Evolutionary conservation across 208 protist species (phyloP).

Genomic region (Entamoeba histolytica): DNA sequence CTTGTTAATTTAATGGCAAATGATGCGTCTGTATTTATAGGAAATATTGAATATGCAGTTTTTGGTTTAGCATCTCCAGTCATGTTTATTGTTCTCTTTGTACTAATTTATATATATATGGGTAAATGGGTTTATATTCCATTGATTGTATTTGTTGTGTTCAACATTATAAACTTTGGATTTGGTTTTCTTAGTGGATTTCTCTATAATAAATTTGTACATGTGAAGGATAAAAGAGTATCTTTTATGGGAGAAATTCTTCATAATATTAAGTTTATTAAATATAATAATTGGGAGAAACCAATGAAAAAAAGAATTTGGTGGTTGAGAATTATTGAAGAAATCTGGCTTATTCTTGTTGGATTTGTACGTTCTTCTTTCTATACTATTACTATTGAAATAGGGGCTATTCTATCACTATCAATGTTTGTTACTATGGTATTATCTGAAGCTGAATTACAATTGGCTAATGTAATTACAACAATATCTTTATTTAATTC

Average conservation of each 20-base stretch:
- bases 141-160: constrained; percentile 30
- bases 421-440: constrained; percentile 1
- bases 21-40: constrained; percentile 16
- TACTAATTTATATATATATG: constrained; percentile 29
- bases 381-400: neutral
- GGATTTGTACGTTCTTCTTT: neutral
- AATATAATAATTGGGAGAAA: constrained; percentile 42
- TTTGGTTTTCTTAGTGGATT: neutral
- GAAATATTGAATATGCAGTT: constrained; percentile 16
- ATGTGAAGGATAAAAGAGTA: constrained; percentile 30
- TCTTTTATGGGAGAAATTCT: constrained; percentile 35
- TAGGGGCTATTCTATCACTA: neutral
- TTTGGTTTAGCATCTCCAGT: constrained; percentile 26
- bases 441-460: neutral
- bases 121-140: constrained; percentile 29
- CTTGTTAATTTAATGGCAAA: constrained; percentile 42
- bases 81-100: constrained; percentile 28
- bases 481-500: neutral
- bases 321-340: neutral
- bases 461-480: neutral
- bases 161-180: constrained; percentile 28
- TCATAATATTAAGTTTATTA: constrained; percentile 41
- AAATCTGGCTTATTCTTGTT: neutral
- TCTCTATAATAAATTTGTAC: constrained; percentile 10
- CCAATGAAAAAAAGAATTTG: constrained; percentile 22